Base-by-base conservation (phyloP, 2,329 filamentous ascomycete genomes). In the Rutstroemia sp. region DNA sequence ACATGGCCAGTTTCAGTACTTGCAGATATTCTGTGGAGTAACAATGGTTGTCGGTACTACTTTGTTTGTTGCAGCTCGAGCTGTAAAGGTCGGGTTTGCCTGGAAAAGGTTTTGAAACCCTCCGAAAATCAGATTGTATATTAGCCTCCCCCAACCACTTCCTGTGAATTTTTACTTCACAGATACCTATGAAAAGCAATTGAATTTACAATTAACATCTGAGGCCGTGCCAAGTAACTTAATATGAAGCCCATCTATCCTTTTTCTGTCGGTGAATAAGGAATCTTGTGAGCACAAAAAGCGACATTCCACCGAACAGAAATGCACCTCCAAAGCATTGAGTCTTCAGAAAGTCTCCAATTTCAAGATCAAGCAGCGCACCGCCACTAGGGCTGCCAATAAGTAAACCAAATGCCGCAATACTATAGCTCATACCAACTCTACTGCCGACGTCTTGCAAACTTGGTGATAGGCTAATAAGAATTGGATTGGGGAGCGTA, bases 11-110 rank as follows among this genome's bases (percentile, higher is more conserved):
- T 69, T 63, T 39, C 30, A 54, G 27, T 62, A 67, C 48, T 63
- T 88, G 59, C 83, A 88, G 71, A 72, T 88, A 2, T 89, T 88
- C 65, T 78, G 79, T 48, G 86, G 86, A 1, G 69, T 81, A 16
- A 71, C 78, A 57, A 74, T 79, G 67, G 48, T 74, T 27, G 70
- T 65, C 5, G 77, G 76, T n/a, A 69, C 70, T 38, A 54, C 67
- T 5, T 58, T 71, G 12, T 76, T 73, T 59, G 48, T 74, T 6
- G 61, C 65, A 14, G 67, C 71, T 41, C 38, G 38, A 16, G 38
- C 38, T 17, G n/a, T 41, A 49, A 65, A 41, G 38, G 38, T 41
- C n/a, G 38, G 38, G 14, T 41, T 41, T 41, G 38, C 38, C 8
- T 41, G 6, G 38, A 41, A 41, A 17, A 8, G 4, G 14, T 41